Evolutionary conservation across 768 basidiomycete genomes (phyloP), one percentile per base, ranked within the genome.

Genomic region (Phylloporus sp.): DNA sequence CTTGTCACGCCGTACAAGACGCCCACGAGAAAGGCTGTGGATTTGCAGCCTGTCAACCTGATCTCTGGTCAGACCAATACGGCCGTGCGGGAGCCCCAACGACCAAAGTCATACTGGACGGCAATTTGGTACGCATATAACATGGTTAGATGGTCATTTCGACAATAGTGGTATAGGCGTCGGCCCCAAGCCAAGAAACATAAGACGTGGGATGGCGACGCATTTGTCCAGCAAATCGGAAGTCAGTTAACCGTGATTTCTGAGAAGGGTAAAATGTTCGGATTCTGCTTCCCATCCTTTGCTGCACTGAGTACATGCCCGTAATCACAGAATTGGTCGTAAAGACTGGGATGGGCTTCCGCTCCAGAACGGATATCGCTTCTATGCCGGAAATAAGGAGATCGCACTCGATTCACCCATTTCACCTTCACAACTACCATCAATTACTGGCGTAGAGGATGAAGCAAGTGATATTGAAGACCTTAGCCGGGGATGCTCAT

Each of bases 131-230:
- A 49, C 55, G 72, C 50, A 54, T 59, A 41, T 50, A 47, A 5
- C 29, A 36, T 26, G 36, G 22, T 39, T 52, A 34, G 11, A 35
- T 43, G 32, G 15, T 38, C 49, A 52, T 26, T 28, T 39, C 36
- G 45, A 32, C 44, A 47, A 57, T 38, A 20, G 13, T 40, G 43
- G 34, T 23, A 6, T 50, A 90, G 91, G 89, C 79, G 91, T 32
- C 88, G 85, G 59, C 80, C 75, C 12, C 80, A 84, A 60, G 70
- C 69, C 5, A 88, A 77, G 72, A 93, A 93, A 68, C 80, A 91
- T 59, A 88, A 88, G 63, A 88, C 84, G 0, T 94, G 93, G 91
- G 91, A 93, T 50, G 90, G 85, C 3, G 89, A 85, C 55, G 83
- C 77, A 8, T 86, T 78, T 66, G 72, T 87, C 23, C 79, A 80